Percentiles rank a stretch among this genome's conserved stretches.
These are phyloP conservation scores for Discostella stelligera DNA, from an alignment of 352 stramenopile genomes.

Conservation along the genomic window DNA sequence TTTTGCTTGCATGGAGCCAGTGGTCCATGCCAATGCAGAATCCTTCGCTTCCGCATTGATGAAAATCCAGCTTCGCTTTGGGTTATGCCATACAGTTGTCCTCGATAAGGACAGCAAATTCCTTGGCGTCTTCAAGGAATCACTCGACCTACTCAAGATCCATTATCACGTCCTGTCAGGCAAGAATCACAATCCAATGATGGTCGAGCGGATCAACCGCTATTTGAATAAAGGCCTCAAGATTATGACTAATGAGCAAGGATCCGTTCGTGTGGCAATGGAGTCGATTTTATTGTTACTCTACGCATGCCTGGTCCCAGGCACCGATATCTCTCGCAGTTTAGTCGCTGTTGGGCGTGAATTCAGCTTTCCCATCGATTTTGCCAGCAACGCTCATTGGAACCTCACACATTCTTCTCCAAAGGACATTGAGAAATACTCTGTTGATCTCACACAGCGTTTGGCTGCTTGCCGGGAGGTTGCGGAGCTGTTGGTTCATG, in stretches of 20 bases:
- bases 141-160: conserved; percentile 7
- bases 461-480: too few relatives aligned
- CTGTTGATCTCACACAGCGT: too few relatives aligned
- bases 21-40: neutral
- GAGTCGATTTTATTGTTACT: conserved; percentile 14
- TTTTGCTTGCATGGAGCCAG: too few relatives aligned
- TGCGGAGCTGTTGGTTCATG: neutral
- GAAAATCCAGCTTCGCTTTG: too few relatives aligned
- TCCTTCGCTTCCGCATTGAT: conserved; percentile 3
- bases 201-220: conserved; percentile 17
- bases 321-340: conserved; percentile 6
- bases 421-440: neutral
- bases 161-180: neutral
- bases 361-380: conserved; percentile 24
- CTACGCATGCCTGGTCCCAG: neutral
- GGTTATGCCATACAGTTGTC: conserved; percentile 13
- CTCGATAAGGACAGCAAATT: conserved; percentile 28
- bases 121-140: conserved; percentile 10
- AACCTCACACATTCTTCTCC: neutral
- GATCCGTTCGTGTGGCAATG: neutral
- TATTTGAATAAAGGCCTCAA: conserved; percentile 17
- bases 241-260: conserved; percentile 16
- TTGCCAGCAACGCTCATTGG: conserved; percentile 2
- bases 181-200: conserved; percentile 4
- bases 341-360: neutral